Percentiles rank a stretch among this genome's conserved stretches.
Evolutionary conservation across 176 grass and related monocot species (phyloP).

Genomic region (Coix lacrymajobi): DNA sequence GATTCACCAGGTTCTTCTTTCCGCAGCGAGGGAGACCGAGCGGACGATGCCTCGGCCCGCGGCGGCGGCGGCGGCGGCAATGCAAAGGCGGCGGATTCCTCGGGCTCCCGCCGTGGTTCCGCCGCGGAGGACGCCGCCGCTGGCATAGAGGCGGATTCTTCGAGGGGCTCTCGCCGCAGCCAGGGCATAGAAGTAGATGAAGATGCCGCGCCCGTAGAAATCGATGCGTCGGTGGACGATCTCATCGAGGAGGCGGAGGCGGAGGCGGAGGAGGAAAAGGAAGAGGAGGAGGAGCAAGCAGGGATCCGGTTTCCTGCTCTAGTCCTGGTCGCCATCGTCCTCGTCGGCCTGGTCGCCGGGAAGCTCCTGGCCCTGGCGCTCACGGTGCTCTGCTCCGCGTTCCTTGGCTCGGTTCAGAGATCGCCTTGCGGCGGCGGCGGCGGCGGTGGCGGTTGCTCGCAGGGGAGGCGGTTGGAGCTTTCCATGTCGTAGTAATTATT

Average conservation of each 20-base stretch:
- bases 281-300: background rate
- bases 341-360: constrained; percentile 64
- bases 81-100: constrained; percentile 4
- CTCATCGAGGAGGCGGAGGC: background rate
- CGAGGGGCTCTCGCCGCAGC: background rate
- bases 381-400: constrained; percentile 39
- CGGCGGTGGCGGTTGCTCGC: background rate
- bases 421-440: background rate
- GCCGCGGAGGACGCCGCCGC: background rate
- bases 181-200: background rate
- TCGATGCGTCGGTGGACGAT: background rate
- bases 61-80: constrained; percentile 22
- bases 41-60: background rate
- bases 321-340: constrained; percentile 27
- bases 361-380: constrained; percentile 51
- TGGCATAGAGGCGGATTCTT: background rate
- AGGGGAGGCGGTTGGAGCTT: background rate
- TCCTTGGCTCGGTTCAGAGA: constrained; percentile 24
- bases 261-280: background rate
- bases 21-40: constrained; percentile 17
- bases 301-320: constrained; percentile 14
- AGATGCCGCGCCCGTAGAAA: background rate
- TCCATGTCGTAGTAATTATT: background rate
- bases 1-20: background rate
- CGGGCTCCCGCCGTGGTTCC: background rate